phyloP scores from a whole-genome alignment of 129 eudicot species.

The Flaveria trinervia region DNA sequence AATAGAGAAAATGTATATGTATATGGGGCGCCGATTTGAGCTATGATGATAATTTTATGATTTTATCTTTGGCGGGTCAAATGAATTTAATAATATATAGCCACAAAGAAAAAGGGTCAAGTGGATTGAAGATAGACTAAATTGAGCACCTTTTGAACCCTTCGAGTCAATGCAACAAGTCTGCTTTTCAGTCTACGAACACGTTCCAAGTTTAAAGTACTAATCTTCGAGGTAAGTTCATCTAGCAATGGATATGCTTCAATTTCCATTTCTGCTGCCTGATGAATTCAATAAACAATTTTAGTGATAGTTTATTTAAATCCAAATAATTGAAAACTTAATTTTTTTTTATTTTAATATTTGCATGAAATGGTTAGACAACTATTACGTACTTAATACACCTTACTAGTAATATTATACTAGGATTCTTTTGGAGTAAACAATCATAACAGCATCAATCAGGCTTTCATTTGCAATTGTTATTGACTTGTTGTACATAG shows the following conservation, averaged over 20 bases:
- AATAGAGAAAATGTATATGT: not conserved
- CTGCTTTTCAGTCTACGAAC: constrained; percentile 97
- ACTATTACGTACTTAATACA: constrained; percentile 2
- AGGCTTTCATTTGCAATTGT: not conserved
- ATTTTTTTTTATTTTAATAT: not conserved
- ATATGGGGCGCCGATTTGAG: not conserved
- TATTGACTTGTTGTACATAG: constrained; percentile 20
- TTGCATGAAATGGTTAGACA: constrained; percentile 10
- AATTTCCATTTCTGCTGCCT: constrained; percentile 94
- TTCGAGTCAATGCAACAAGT: constrained; percentile 87
- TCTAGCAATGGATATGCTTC: constrained; percentile 98
- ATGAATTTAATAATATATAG: not conserved
- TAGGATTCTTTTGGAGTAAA: constrained; percentile 6
- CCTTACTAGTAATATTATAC: not conserved
- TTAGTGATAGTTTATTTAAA: not conserved
- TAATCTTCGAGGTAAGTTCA: constrained; percentile 93
- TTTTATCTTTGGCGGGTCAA: constrained; percentile 1
- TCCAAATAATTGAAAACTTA: not conserved
- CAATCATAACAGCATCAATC: not conserved
- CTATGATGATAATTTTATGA: not conserved
- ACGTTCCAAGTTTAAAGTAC: constrained; percentile 88
- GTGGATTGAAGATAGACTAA: not conserved
- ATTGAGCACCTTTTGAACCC: constrained; percentile 83
- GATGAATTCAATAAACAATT: constrained; percentile 24
- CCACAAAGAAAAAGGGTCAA: not conserved